These are phyloP conservation scores for Panicum virgatum DNA, from an alignment of 202 grass and related monocot species.

Conservation along the genomic window DNA sequence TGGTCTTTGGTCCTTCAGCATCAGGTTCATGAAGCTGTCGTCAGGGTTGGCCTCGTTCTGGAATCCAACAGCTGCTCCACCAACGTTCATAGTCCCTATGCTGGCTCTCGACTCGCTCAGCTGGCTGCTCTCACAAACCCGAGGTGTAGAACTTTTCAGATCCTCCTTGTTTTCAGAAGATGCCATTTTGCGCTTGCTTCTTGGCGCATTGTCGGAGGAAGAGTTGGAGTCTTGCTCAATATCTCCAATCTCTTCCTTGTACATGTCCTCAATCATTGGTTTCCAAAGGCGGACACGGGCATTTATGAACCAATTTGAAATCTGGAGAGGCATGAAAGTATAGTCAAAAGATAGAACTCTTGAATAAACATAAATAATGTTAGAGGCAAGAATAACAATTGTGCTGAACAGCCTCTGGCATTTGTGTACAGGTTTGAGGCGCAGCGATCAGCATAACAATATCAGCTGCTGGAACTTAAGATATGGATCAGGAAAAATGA, in stretches of 20 bases:
- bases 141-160: conserved; percentile 38
- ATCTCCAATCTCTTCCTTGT: conserved; percentile 80
- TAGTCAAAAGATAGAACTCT: not conserved
- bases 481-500: not conserved
- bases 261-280: conserved; percentile 88
- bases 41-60: conserved; percentile 61
- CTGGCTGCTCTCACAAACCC: conserved; percentile 53
- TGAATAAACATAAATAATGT: not conserved
- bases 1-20: conserved; percentile 68
- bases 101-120: conserved; percentile 42
- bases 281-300: conserved; percentile 86
- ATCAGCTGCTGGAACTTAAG: not conserved
- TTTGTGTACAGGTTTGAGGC: not conserved
- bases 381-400: not conserved
- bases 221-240: conserved; percentile 77
- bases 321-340: conserved; percentile 40
- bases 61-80: conserved; percentile 29
- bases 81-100: conserved; percentile 38
- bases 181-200: conserved; percentile 50
- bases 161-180: conserved; percentile 68
- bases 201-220: conserved; percentile 61
- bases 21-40: conserved; percentile 87
- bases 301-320: conserved; percentile 91
- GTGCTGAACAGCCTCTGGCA: not conserved
- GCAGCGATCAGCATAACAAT: not conserved